phyloP scores from a whole-genome alignment of 306 rosid genomes.

The Morella rubra region DNA sequence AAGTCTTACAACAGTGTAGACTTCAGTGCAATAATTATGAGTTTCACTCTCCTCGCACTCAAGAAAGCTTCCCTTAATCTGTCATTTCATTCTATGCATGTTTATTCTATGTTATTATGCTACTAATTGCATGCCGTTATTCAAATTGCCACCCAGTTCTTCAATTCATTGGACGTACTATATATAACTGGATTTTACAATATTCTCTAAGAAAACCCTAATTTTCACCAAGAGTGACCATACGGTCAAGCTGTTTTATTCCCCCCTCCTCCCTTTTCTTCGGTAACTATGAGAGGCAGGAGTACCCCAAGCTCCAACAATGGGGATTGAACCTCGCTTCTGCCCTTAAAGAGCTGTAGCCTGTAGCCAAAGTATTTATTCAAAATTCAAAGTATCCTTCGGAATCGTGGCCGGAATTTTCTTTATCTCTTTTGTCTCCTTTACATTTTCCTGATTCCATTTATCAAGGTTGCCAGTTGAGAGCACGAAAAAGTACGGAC shows the following conservation, averaged over 20 bases:
- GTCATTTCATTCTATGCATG: too few relatives aligned
- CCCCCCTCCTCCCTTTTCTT: too few relatives aligned
- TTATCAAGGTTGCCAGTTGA: conserved; percentile 70
- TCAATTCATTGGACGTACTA: not conserved
- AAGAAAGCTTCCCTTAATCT: too few relatives aligned
- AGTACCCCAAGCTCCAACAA: too few relatives aligned
- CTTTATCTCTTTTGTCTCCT: conserved; percentile 54
- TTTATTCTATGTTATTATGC: too few relatives aligned
- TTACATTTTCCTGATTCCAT: conserved; percentile 55
- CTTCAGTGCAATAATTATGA: too few relatives aligned
- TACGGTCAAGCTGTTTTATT: not conserved
- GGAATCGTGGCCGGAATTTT: conserved; percentile 50
- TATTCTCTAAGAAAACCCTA: not conserved
- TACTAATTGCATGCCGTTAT: not conserved
- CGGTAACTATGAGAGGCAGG: too few relatives aligned
- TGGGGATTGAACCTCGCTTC: too few relatives aligned
- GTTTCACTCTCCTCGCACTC: too few relatives aligned
- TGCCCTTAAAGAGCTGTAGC: conserved; percentile 32
- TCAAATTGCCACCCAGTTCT: not conserved
- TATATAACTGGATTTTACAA: too few relatives aligned
- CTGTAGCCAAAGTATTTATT: conserved; percentile 40
- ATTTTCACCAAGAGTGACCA: not conserved
- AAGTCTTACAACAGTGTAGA: too few relatives aligned
- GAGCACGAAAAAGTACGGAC: conserved; percentile 64
- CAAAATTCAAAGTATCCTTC: conserved; percentile 66